A percentile compares a stretch with the other conserved stretches of the same genome.
phyloP scores from a whole-genome alignment of 371 early-diverging fungal species.

The Mortierella sp. region DNA sequence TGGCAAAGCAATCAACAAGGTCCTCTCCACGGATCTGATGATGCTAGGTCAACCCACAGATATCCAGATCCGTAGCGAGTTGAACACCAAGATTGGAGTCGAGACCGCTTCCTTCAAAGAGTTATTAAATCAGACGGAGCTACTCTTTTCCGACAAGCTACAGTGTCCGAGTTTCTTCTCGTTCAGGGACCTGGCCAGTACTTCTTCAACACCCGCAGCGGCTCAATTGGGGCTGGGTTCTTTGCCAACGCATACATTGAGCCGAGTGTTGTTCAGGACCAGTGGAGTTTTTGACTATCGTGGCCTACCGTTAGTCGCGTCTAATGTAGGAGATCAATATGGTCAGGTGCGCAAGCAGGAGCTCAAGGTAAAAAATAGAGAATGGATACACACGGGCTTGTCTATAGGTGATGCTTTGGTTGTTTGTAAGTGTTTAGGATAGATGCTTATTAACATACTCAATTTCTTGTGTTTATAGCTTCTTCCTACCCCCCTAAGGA shows the following conservation, averaged over 20 bases:
- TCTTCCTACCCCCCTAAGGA: no score
- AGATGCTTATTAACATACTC: no score
- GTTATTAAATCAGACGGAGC: slow-evolving; percentile 8
- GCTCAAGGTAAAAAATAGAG: slow-evolving; percentile 23
- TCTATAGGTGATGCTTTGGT: no score
- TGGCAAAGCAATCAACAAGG: slow-evolving; percentile 10
- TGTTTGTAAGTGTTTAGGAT: no score
- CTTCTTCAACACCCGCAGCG: slow-evolving; percentile 7
- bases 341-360: slow-evolving; percentile 36
- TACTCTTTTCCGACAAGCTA: slow-evolving; percentile 17
- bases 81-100: slow-evolving; percentile 9
- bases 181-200: background rate
- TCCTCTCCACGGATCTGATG: slow-evolving; percentile 29
- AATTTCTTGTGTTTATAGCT: background rate
- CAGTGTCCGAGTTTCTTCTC: slow-evolving; percentile 39
- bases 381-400: no score
- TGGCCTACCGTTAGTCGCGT: slow-evolving; percentile 27
- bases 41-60: slow-evolving; percentile 48
- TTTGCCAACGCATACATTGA: slow-evolving; percentile 28
- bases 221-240: slow-evolving; percentile 34
- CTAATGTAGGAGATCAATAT: slow-evolving; percentile 36
- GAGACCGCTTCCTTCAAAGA: slow-evolving; percentile 10
- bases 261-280: slow-evolving; percentile 29
- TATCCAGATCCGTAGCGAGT: slow-evolving; percentile 37
- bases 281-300: slow-evolving; percentile 29